Evolutionary conservation across 2,329 filamentous ascomycete genomes (phyloP).

Genomic region (Alternaria postmessia): DNA sequence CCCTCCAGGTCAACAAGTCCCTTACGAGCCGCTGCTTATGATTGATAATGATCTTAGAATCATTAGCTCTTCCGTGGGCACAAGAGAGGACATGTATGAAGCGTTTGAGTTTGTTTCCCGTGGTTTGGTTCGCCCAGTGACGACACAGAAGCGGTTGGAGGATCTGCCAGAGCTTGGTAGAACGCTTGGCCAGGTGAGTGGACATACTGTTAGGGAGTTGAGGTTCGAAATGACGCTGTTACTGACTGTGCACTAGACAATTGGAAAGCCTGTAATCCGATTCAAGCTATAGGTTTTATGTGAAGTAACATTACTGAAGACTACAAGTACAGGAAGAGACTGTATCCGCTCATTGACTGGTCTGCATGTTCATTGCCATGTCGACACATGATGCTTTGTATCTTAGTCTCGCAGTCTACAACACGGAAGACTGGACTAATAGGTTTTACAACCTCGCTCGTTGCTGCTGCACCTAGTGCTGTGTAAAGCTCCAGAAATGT

Average conservation of each 20-base stretch:
- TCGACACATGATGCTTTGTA: too few relatives aligned
- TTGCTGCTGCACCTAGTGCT: too few relatives aligned
- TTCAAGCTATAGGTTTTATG: background rate
- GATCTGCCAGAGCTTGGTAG: background rate
- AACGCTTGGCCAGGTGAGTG: background rate
- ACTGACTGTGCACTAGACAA: background rate
- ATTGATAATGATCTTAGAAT: background rate
- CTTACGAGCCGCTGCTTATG: background rate
- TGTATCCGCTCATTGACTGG: accelerated
- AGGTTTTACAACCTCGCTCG: too few relatives aligned
- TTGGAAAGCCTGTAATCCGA: background rate
- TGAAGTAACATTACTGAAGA: background rate
- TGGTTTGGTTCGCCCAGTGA: background rate
- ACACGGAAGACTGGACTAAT: too few relatives aligned
- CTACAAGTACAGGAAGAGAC: too few relatives aligned
- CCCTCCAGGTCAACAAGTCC: background rate
- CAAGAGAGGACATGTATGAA: background rate
- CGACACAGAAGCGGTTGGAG: background rate
- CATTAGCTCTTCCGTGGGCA: background rate
- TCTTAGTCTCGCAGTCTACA: too few relatives aligned
- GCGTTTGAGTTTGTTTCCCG: background rate
- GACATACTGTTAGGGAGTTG: background rate
- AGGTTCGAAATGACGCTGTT: background rate
- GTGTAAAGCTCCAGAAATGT: too few relatives aligned
- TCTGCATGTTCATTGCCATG: too few relatives aligned